Evolutionary conservation across 768 basidiomycete species (phyloP), one percentile per base, ranked within the genome.

Genomic region (Nidularia pulvinata): DNA sequence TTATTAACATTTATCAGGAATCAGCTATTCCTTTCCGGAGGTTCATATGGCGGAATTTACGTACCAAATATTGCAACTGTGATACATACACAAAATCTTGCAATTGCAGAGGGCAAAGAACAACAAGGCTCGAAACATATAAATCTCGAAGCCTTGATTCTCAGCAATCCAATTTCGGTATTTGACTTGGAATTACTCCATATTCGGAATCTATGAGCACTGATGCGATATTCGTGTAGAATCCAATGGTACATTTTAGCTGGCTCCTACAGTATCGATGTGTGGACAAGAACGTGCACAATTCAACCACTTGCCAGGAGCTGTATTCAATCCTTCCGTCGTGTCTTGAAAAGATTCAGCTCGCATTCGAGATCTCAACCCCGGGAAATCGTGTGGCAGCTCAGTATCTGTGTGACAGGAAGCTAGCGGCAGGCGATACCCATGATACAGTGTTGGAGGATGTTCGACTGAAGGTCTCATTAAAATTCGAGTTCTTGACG

Each of bases 31-130:
- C 32, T 72, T 3, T 59, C 67, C 6, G 58, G 67, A 7, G 71
- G 71, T 5, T 69, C 69, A 3, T 74, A 72, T 54, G 71, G 71
- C 39, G 70, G 71, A 0, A 57, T 65, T 5, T 73, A 72, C 48
- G 56, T 70, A 6, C 69, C 72, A 3, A 59, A 71, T 49, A 74
- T 73, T 36, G 71, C 68, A 1, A 66, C 67, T 13, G 70, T 69
- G 10, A 70, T 73, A 14, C 64, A 71, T 51, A 62, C 63, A 55
- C 59, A 66, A 33, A 74, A 74, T 55, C 55, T 56, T 9, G 61
- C 59, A 11, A 33, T 70, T 19, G 61, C 55, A 1, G 45, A 30
- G 2, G 60, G 63, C 5, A 52, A 50, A 6, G 62, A 19, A 10
- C 45, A 49, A 4, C 55, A 57, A n/a, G 63, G 60, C 16, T 59